Evolutionary conservation across 78 protist genomes (phyloP).

Genomic region (Dictyostelium intermedium): DNA sequence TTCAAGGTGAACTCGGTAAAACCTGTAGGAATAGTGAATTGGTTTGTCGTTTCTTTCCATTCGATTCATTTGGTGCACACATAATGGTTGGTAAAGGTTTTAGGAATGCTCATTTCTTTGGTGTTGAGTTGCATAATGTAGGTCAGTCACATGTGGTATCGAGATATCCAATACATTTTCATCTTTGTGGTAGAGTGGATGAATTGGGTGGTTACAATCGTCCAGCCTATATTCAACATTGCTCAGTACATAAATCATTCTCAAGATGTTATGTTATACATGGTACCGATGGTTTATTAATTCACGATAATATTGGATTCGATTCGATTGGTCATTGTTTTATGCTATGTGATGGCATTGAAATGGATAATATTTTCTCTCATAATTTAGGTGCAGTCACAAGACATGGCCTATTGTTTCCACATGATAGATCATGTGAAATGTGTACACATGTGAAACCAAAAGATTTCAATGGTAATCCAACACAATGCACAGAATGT

Average conservation of each 20-base stretch:
- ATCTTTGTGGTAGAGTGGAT: constrained; percentile 42
- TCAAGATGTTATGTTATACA: constrained; percentile 58
- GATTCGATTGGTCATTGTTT: constrained; percentile 68
- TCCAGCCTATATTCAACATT: constrained; percentile 54
- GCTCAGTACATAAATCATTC: constrained; percentile 40
- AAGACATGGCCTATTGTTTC: constrained; percentile 2
- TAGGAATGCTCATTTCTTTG: constrained; percentile 37
- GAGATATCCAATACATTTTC: constrained; percentile 76
- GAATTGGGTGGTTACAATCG: not conserved
- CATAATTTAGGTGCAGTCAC: constrained; percentile 43
- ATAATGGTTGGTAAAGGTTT: constrained; percentile 41
- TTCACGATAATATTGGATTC: constrained; percentile 59
- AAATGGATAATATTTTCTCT: constrained; percentile 14
- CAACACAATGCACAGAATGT: constrained; percentile 40
- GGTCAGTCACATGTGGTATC: constrained; percentile 69
- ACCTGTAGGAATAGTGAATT: not conserved
- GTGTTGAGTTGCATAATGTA: constrained; percentile 21
- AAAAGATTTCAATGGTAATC: constrained; percentile 44
- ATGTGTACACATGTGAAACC: constrained; percentile 28
- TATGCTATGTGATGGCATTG: constrained; percentile 83
- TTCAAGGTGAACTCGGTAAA: constrained; percentile 40
- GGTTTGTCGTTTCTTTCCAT: constrained; percentile 47
- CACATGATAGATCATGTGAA: constrained; percentile 57
- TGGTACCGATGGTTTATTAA: constrained; percentile 14
- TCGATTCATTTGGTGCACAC: constrained; percentile 78